Base-by-base conservation (phyloP, 805 yeast species). In the Lachancea quebecensis region DNA sequence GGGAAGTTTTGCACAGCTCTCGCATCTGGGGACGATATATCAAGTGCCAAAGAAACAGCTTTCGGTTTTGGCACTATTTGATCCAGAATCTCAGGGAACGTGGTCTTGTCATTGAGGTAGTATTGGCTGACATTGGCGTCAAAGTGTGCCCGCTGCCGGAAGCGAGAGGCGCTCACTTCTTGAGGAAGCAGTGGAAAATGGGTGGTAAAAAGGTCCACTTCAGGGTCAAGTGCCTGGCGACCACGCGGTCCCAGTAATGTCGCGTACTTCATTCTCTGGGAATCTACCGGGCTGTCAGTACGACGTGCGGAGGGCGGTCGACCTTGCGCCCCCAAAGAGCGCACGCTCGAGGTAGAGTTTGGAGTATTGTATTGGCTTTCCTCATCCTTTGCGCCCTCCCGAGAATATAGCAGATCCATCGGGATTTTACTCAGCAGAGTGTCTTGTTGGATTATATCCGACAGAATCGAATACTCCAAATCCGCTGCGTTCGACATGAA, bases 401-500 rank as follows among this genome's bases (percentile, higher is more conserved):
- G 46, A 10, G 59, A 51, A 41, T 55, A 50, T 18, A 56, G 38
- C 25, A 50, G 34, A 42, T 57, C 58, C 18, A 59, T 52, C 1
- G 65, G 62, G 2, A 57, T 51, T 48, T 53, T 56, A 35, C 54
- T 56, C 35, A 54, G 39, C 35, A 54, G 36, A 4, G 51, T 48
- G 28, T 66, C 71, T 45, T 60, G 65, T 31, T 77, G 78, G 32
- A 81, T 72, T 41, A 84, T 82, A 48, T 73, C 78, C 8, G 88
- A 81, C 28, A 84, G 64, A 3, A 83, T 78, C 2, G 86, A 74
- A 54, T 84, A 83, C 54, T 84, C 93, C 42, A 81, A 67, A 55
- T 81, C 83, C 0, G 87, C 89, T 1, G 93, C 89, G 31, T 76
- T 69, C 1, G 88, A 81, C 48, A 82, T 57, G 54, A 83, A 83